Percentiles rank a stretch among this genome's conserved stretches.
Conservation (phyloP, 2,329 filamentous ascomycete genomes). For the Rhinocladiella similis region DNA sequence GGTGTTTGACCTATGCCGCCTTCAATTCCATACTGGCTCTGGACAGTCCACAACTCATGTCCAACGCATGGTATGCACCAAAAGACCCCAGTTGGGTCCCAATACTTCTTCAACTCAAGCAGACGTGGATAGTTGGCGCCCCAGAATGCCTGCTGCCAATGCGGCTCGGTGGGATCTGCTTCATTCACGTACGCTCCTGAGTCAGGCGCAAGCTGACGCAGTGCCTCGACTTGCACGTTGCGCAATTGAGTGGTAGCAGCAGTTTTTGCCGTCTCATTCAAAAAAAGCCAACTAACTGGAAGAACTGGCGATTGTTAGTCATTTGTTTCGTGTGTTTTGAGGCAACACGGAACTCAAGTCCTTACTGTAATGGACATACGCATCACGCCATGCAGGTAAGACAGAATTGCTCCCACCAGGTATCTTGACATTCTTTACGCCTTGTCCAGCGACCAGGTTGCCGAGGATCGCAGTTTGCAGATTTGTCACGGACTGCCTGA, state of each 20-base stretch:
- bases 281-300: slow-evolving; percentile 18
- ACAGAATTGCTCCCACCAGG: slow-evolving; percentile 31
- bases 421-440: slow-evolving; percentile 32
- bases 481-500: slow-evolving; percentile 23
- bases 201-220: slow-evolving; percentile 31
- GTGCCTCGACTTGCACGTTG: slow-evolving; percentile 24
- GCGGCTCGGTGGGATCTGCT: slow-evolving; percentile 40
- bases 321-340: background rate
- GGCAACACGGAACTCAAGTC: background rate
- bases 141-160: slow-evolving; percentile 43
- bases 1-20: slow-evolving; percentile 17
- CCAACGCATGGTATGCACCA: slow-evolving; percentile 33
- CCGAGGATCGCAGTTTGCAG: slow-evolving; percentile 18
- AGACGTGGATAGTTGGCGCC: slow-evolving; percentile 36
- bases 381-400: slow-evolving; percentile 36
- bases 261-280: slow-evolving; percentile 20
- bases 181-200: slow-evolving; percentile 35
- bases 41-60: slow-evolving; percentile 30
- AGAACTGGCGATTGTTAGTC: slow-evolving; percentile 10
- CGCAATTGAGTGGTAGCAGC: slow-evolving; percentile 18
- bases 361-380: slow-evolving; percentile 33
- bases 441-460: slow-evolving; percentile 26
- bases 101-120: slow-evolving; percentile 34
- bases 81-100: slow-evolving; percentile 33
- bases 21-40: slow-evolving; percentile 14